Percentiles rank a stretch among this genome's conserved stretches.
Evolutionary conservation across 257 asterid species (phyloP).

Genomic region (Fraxinus anomala): DNA sequence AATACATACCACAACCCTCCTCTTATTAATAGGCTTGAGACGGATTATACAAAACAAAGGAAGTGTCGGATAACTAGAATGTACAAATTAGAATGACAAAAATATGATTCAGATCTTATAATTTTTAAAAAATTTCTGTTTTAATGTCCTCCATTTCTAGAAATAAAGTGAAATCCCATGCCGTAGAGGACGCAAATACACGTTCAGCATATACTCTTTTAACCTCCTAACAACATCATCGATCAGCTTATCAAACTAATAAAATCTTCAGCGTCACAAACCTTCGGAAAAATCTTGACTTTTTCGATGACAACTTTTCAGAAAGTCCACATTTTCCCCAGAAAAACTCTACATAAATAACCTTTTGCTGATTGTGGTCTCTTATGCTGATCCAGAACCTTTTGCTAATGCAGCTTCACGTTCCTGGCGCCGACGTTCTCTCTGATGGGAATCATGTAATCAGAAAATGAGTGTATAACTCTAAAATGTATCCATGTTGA

Average conservation of each 20-base stretch:
- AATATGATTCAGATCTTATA: no score
- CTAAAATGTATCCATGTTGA: not conserved
- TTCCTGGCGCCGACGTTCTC: slow-evolving; percentile 61
- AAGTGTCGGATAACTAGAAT: no score
- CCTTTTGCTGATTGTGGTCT: not conserved
- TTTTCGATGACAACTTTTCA: not conserved
- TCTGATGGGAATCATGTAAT: slow-evolving; percentile 45
- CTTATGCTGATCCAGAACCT: slow-evolving; percentile 41
- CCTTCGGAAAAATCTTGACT: not conserved
- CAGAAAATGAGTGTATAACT: slow-evolving; percentile 18
- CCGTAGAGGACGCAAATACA: not conserved
- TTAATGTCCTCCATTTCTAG: not conserved
- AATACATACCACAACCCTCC: not conserved
- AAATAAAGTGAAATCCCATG: not conserved
- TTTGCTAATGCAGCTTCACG: slow-evolving; percentile 54
- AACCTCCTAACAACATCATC: not conserved
- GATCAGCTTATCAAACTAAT: not conserved
- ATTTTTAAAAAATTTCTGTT: no score
- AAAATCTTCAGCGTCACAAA: not conserved
- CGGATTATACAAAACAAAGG: no score
- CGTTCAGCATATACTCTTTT: not conserved
- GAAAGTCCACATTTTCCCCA: not conserved
- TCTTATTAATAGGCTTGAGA: not conserved
- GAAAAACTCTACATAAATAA: not conserved
- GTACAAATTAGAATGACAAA: no score